Evolutionary conservation across 2,329 filamentous ascomycete species (phyloP).

Genomic region (Akanthomyces lecanii): DNA sequence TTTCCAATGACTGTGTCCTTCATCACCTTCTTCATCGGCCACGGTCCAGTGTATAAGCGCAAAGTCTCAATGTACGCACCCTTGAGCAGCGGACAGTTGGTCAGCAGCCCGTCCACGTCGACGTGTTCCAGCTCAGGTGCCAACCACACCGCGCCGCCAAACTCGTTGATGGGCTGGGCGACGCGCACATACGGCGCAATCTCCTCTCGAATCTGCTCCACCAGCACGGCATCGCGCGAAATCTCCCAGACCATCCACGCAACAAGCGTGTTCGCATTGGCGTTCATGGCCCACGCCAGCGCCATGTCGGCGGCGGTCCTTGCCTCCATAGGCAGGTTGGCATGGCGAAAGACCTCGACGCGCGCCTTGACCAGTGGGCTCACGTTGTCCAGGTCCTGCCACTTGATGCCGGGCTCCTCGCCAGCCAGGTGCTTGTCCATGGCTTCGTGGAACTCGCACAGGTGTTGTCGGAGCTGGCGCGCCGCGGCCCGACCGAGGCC

Average conservation of each 20-base stretch:
- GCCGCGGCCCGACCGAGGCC: constrained; percentile 31
- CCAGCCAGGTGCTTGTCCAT: constrained; percentile 32
- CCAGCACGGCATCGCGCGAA: constrained; percentile 34
- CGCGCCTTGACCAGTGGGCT: constrained; percentile 31
- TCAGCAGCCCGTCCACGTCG: constrained; percentile 34
- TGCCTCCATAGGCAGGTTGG: constrained; percentile 28
- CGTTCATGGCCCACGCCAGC: constrained; percentile 36
- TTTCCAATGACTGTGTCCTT: constrained; percentile 31
- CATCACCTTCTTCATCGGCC: constrained; percentile 29
- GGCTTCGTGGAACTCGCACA: constrained; percentile 33
- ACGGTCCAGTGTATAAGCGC: constrained; percentile 34
- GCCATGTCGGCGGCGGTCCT: constrained; percentile 34
- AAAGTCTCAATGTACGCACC: constrained; percentile 39
- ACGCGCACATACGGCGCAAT: constrained; percentile 31
- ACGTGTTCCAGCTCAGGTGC: constrained; percentile 31
- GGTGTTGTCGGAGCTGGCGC: constrained; percentile 25
- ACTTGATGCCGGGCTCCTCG: constrained; percentile 29
- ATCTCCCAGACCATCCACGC: constrained; percentile 41
- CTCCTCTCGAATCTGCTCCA: constrained; percentile 36
- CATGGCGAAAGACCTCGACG: constrained; percentile 27
- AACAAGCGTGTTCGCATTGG: constrained; percentile 35
- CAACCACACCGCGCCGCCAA: constrained; percentile 33
- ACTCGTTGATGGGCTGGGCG: constrained; percentile 33
- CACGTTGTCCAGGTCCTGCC: constrained; percentile 36
- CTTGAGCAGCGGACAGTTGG: constrained; percentile 35